phyloP scores from a whole-genome alignment of 257 asterid species.

The Sherardia arvensis region DNA sequence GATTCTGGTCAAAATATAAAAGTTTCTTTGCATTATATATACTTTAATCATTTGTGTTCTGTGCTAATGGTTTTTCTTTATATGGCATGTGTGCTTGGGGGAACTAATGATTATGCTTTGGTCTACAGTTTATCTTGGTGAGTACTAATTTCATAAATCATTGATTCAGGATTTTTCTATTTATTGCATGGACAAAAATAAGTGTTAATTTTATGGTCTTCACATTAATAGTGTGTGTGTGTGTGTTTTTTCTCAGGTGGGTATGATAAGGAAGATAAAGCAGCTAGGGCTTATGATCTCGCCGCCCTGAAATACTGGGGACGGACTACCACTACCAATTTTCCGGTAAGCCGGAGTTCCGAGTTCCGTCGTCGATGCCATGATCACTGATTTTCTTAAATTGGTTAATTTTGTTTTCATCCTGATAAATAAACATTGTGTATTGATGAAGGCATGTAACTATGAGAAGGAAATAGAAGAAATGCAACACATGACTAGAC shows the following conservation, averaged over 20 bases:
- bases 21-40: background rate
- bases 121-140: conserved; percentile 79
- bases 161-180: background rate
- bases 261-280: conserved; percentile 88
- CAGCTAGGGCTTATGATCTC: conserved; percentile 88
- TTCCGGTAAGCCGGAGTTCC: conserved; percentile 34
- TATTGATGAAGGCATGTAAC: conserved; percentile 32
- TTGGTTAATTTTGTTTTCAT: no score
- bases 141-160: conserved; percentile 20
- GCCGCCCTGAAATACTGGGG: conserved; percentile 95
- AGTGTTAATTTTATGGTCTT: conserved; percentile 21
- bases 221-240: background rate
- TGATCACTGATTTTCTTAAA: no score
- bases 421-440: background rate
- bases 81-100: conserved; percentile 34
- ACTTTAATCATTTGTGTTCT: conserved; percentile 3
- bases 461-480: conserved; percentile 72
- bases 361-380: no score
- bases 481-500: conserved; percentile 88
- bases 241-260: conserved; percentile 43
- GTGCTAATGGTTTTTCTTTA: conserved; percentile 26
- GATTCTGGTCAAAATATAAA: background rate
- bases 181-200: conserved; percentile 5
- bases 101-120: conserved; percentile 32
- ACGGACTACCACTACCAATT: conserved; percentile 79